Conservation (phyloP, 2,329 filamentous ascomycete genomes). For the Colletotrichum tropicale region DNA sequence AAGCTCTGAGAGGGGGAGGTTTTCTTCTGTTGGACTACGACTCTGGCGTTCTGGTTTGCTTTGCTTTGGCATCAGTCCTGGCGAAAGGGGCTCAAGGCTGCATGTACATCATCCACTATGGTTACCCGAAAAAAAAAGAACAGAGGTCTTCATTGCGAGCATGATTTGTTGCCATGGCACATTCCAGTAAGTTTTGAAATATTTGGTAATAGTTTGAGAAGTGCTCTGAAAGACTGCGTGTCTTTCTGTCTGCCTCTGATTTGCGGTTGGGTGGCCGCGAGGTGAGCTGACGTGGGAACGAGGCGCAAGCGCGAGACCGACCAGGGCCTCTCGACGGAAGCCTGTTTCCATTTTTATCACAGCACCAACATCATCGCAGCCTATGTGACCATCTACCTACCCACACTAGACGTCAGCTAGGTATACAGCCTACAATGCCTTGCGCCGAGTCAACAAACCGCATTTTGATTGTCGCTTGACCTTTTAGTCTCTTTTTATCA, state of each 20-base stretch:
- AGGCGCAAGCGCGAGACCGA: background rate
- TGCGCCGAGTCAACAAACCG: background rate
- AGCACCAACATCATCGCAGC: background rate
- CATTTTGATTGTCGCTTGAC: background rate
- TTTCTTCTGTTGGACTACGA: conserved; percentile 20
- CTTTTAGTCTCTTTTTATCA: background rate
- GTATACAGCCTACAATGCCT: background rate
- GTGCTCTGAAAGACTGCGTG: background rate
- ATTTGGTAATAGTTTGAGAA: background rate
- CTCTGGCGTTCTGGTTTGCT: conserved; percentile 20
- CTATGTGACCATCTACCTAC: background rate
- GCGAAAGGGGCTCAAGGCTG: conserved; percentile 11
- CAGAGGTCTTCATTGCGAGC: conserved; percentile 2
- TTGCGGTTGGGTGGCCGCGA: background rate
- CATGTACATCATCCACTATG: conserved; percentile 19
- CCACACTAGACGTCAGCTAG: background rate
- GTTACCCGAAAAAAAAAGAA: conserved; percentile 14
- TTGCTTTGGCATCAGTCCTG: conserved; percentile 16
- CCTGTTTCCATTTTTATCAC: background rate
- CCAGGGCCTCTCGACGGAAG: background rate
- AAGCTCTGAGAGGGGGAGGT: background rate
- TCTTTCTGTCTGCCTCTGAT: background rate
- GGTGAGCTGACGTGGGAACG: background rate
- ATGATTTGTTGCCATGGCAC: background rate
- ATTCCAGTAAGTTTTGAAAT: background rate